These are phyloP conservation scores for Opeltia flavorubescens DNA, from an alignment of 495 filamentous ascomycete species.

Conservation along the genomic window DNA sequence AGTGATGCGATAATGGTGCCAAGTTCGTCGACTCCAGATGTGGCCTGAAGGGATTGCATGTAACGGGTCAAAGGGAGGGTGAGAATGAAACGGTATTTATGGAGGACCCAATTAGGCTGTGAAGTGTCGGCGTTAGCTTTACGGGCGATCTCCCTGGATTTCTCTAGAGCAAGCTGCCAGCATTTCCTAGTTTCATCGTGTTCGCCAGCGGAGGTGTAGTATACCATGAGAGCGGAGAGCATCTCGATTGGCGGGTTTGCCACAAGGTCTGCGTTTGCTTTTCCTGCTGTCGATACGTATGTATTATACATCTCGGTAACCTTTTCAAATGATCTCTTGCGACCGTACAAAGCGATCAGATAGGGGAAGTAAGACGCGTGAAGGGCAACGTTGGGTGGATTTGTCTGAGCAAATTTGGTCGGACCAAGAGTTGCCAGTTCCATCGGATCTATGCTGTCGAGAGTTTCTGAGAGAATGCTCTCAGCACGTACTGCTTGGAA, in stretches of 20 bases:
- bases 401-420: conserved; percentile 9
- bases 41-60: conserved; percentile 38
- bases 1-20: conserved; percentile 35
- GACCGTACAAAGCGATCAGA: conserved; percentile 49
- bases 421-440: conserved; percentile 21
- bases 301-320: conserved; percentile 43
- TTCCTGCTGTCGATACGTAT: conserved; percentile 25
- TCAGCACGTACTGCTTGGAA: conserved; percentile 1
- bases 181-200: conserved; percentile 45
- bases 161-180: conserved; percentile 47
- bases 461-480: conserved; percentile 20
- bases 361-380: conserved; percentile 38
- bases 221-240: conserved; percentile 50
- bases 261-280: conserved; percentile 16
- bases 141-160: conserved; percentile 31
- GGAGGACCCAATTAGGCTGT: conserved; percentile 25
- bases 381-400: conserved; percentile 22
- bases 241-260: conserved; percentile 37
- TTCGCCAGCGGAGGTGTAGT: conserved; percentile 38
- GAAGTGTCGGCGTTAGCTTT: conserved; percentile 14
- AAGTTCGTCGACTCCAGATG: conserved; percentile 32
- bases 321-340: conserved; percentile 35
- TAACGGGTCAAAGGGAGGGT: conserved; percentile 43
- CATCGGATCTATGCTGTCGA: conserved; percentile 19
- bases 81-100: conserved; percentile 44